A percentile compares a stretch with the other conserved stretches of the same genome.
phyloP scores from a whole-genome alignment of 352 stramenopile species.

The Globisporangium nagaii region DNA sequence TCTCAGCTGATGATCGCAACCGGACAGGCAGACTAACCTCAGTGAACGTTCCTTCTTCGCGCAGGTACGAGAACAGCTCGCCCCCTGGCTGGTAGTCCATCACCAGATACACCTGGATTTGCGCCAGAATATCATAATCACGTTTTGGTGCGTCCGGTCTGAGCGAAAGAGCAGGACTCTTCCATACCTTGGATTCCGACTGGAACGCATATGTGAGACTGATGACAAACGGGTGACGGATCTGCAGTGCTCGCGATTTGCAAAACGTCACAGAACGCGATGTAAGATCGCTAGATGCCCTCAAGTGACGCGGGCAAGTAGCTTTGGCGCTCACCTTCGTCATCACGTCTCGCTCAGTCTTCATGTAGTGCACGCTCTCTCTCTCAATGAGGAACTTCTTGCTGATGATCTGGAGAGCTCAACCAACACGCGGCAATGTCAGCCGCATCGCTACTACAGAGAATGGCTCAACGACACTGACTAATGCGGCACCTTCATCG shows the following conservation, averaged over 20 bases:
- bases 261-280: background rate
- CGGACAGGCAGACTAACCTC: slow-evolving; percentile 25
- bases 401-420: slow-evolving; percentile 65
- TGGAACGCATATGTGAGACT: slow-evolving; percentile 75
- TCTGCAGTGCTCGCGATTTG: no score
- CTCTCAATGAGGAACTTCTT: slow-evolving; percentile 78
- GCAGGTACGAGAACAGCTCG: slow-evolving; percentile 75
- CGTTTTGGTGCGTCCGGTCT: background rate
- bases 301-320: background rate
- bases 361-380: slow-evolving; percentile 77
- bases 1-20: background rate
- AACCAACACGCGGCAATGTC: background rate
- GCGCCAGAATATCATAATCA: no score
- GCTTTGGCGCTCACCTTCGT: slow-evolving; percentile 41
- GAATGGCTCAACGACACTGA: background rate
- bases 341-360: slow-evolving; percentile 81
- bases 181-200: slow-evolving; percentile 72
- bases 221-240: slow-evolving; percentile 80
- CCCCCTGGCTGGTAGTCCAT: slow-evolving; percentile 80
- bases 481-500: slow-evolving; percentile 83
- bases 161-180: background rate
- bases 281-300: background rate
- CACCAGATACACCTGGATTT: slow-evolving; percentile 52
- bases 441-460: no score
- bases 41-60: slow-evolving; percentile 58